Conservation (phyloP, 805 yeast species). For the Peterozyma xylosa region DNA sequence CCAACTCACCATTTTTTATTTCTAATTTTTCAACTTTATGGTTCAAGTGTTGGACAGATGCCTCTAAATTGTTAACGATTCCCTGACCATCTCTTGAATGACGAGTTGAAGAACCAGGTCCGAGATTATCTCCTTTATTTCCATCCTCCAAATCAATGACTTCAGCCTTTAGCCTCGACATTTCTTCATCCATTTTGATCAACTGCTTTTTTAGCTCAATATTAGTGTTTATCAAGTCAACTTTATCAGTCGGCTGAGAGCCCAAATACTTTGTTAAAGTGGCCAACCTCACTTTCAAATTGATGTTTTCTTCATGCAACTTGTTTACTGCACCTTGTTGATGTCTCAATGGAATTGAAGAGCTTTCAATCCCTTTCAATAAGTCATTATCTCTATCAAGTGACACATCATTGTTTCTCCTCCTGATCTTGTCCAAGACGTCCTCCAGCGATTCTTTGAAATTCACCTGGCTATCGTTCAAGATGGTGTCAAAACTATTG, state of each 20-base stretch:
- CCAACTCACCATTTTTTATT: constrained; percentile 4
- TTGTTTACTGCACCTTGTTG: constrained; percentile 19
- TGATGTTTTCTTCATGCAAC: constrained; percentile 33
- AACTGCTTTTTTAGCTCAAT: constrained; percentile 24
- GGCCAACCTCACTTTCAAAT: constrained; percentile 32
- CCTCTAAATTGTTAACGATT: constrained; percentile 1
- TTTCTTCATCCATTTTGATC: constrained; percentile 5
- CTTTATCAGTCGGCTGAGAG: constrained; percentile 34
- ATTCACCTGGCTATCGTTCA: too few relatives aligned
- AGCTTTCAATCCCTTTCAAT: neutral
- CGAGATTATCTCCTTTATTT: neutral
- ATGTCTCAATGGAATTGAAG: constrained; percentile 9
- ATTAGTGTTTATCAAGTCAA: constrained; percentile 27
- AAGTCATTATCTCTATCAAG: constrained; percentile 9
- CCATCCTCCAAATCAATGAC: constrained; percentile 3
- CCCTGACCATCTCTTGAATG: neutral
- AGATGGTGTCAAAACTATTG: constrained; percentile 13
- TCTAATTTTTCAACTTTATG: constrained; percentile 7
- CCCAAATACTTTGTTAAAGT: constrained; percentile 29
- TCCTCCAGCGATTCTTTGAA: too few relatives aligned
- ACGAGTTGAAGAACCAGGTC: neutral
- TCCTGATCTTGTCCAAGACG: too few relatives aligned
- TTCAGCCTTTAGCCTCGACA: constrained; percentile 3
- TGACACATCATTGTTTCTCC: constrained; percentile 11
- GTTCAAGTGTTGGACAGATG: constrained; percentile 5